Conservation (phyloP, 805 yeast genomes). For the Saccharomycopsis fibuligera region DNA sequence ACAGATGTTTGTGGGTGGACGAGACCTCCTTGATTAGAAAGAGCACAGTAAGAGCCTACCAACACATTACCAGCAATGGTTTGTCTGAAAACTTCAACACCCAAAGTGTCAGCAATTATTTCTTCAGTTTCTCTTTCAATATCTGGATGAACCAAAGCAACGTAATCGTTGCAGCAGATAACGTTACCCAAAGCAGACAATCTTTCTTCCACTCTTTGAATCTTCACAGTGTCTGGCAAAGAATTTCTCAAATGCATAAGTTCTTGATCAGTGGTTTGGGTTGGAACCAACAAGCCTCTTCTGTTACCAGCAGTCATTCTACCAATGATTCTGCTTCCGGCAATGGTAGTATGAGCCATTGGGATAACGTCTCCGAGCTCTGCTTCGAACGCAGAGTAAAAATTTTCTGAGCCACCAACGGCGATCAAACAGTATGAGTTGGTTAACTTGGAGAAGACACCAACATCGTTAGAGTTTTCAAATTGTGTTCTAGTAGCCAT, state of each 20-base stretch:
- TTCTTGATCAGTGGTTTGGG: constrained; percentile 97
- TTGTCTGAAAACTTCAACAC: constrained; percentile 98
- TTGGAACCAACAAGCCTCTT: constrained; percentile 93
- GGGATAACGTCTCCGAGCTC: constrained; percentile 96
- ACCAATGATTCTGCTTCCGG: constrained; percentile 97
- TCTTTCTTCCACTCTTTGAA: constrained; percentile 97
- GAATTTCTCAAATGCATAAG: constrained; percentile 95
- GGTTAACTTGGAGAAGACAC: constrained; percentile 91
- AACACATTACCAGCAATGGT: constrained; percentile 97
- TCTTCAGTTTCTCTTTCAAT: constrained; percentile 99
- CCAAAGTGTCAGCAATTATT: constrained; percentile 93
- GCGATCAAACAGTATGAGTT: constrained; percentile 95
- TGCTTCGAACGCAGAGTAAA: constrained; percentile 93
- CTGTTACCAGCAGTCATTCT: constrained; percentile 98
- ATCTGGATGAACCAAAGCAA: constrained; percentile 98
- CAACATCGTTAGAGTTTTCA: constrained; percentile 85
- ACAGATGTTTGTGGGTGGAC: constrained; percentile 97
- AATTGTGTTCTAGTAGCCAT: constrained; percentile 75
- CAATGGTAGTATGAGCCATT: constrained; percentile 93
- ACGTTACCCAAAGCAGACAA: constrained; percentile 96
- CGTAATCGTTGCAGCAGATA: constrained; percentile 97
- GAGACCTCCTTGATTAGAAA: constrained; percentile 95
- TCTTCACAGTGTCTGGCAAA: constrained; percentile 89
- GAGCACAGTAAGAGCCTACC: constrained; percentile 92
- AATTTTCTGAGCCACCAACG: constrained; percentile 88